phyloP scores from a whole-genome alignment of 2,329 filamentous ascomycete species.

The Claviceps africana region DNA sequence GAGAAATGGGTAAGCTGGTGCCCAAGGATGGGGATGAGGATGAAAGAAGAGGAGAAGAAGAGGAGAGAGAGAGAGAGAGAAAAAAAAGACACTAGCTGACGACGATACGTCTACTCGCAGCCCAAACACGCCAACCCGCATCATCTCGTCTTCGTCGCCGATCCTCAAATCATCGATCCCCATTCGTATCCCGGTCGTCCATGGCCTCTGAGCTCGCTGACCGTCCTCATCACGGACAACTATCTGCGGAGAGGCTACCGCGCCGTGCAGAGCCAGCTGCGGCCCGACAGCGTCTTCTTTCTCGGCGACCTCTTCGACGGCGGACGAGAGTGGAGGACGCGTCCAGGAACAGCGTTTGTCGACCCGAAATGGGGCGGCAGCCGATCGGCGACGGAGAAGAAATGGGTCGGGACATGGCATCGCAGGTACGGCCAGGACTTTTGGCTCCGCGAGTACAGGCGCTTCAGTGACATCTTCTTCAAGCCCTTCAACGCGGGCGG shows the following conservation, averaged over 20 bases:
- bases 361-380: constrained; percentile 45
- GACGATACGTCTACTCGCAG: constrained; percentile 30
- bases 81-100: not conserved
- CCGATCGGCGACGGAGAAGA: constrained; percentile 37
- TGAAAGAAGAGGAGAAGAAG: not conserved
- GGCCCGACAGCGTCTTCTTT: constrained; percentile 82
- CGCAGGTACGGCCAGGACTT: constrained; percentile 65
- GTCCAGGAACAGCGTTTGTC: constrained; percentile 36
- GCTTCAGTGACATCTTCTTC: constrained; percentile 80
- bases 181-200: constrained; percentile 83
- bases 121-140: constrained; percentile 67
- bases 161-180: constrained; percentile 84
- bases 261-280: constrained; percentile 59
- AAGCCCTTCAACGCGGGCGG: constrained; percentile 49
- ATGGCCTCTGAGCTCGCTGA: constrained; percentile 41
- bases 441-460: constrained; percentile 75
- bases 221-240: constrained; percentile 60
- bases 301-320: constrained; percentile 92
- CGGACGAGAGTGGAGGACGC: constrained; percentile 83
- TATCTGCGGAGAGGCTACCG: constrained; percentile 75
- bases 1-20: constrained; percentile 71
- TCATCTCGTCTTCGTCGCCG: constrained; percentile 70
- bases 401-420: constrained; percentile 50
- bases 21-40: not conserved
- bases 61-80: not conserved